These are phyloP conservation scores for Arachis hypogaea DNA, from an alignment of 306 rosid genomes.

Conservation along the genomic window DNA sequence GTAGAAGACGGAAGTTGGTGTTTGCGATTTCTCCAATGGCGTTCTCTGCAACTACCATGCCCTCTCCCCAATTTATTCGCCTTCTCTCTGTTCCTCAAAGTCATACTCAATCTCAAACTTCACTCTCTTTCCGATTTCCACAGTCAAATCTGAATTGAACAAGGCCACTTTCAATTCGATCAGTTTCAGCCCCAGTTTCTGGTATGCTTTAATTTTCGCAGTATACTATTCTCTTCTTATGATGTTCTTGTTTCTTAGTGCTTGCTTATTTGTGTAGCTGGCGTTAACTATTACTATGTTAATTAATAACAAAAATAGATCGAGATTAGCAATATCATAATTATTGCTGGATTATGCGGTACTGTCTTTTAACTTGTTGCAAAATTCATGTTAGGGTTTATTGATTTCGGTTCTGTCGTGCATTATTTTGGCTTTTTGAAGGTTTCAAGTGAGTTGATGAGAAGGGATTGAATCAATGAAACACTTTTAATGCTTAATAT, in stretches of 20 bases:
- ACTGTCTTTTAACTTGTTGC: not conserved
- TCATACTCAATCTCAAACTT: conserved; percentile 35
- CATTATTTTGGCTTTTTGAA: not conserved
- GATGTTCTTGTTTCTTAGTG: not conserved
- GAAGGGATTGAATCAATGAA: too few relatives aligned
- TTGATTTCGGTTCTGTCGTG: not conserved
- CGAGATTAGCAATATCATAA: not conserved
- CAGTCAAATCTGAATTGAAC: conserved; percentile 43
- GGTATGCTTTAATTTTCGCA: conserved; percentile 41
- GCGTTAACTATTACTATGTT: not conserved
- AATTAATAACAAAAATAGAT: not conserved
- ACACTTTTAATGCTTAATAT: too few relatives aligned
- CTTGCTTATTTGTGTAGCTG: not conserved
- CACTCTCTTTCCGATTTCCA: conserved; percentile 50
- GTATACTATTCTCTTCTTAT: not conserved
- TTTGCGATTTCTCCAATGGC: conserved; percentile 53
- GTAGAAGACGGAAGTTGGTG: not conserved
- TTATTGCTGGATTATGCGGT: not conserved
- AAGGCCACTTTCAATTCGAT: conserved; percentile 64
- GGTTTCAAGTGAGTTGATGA: too few relatives aligned
- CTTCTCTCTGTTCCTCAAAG: conserved; percentile 43
- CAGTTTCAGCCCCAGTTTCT: conserved; percentile 48
- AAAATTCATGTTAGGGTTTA: not conserved
- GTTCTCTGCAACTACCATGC: conserved; percentile 54
- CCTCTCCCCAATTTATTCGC: conserved; percentile 52